phyloP scores from a whole-genome alignment of 306 rosid species.

The Dalbergia cochinchinensis region DNA sequence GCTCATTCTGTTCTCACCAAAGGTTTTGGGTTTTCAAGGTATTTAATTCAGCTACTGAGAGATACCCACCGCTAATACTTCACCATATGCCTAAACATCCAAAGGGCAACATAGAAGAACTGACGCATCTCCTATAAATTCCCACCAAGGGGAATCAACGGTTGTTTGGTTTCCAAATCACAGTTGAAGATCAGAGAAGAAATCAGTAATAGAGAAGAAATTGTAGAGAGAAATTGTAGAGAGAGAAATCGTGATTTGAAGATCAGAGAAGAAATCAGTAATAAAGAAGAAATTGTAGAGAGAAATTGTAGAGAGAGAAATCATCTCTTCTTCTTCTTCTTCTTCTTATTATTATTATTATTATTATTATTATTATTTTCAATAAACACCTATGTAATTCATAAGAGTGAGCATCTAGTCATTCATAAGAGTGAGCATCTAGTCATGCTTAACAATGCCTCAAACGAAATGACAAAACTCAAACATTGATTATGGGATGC shows the following conservation, averaged over 20 bases:
- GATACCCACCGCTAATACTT: not conserved
- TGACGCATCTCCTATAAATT: not conserved
- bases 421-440: not conserved
- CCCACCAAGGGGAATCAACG: not conserved
- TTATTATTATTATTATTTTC: too few relatives aligned
- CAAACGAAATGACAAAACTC: not conserved
- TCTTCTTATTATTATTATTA: too few relatives aligned
- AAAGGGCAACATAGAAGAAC: not conserved
- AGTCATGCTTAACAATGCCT: not conserved
- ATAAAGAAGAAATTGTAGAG: not conserved
- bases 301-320: too few relatives aligned
- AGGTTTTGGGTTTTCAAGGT: not conserved
- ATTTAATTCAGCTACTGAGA: not conserved
- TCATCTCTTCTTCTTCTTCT: too few relatives aligned
- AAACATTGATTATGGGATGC: constrained; percentile 12
- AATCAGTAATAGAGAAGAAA: constrained; percentile 1
- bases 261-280: constrained; percentile 8
- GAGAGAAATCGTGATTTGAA: too few relatives aligned
- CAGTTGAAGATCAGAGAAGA: not conserved
- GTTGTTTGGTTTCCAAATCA: not conserved
- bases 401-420: not conserved
- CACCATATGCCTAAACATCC: constrained; percentile 4
- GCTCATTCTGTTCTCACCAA: not conserved
- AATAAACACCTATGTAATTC: not conserved
- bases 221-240: too few relatives aligned